Conservation (phyloP, 352 stramenopile species). For the Globisporangium mamillatum region DNA sequence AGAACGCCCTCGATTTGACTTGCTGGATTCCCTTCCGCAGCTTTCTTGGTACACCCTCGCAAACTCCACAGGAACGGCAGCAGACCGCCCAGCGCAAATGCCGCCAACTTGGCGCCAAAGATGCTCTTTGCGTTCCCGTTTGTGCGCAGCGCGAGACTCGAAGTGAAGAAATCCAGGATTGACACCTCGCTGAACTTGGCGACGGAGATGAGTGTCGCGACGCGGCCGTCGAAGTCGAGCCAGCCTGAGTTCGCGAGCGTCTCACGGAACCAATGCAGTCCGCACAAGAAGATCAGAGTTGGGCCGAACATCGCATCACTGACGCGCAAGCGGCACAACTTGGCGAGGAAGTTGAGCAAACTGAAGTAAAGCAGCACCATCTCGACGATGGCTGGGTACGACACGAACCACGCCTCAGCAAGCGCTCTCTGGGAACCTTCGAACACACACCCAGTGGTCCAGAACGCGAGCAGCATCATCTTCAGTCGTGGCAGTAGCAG, state of each 20-base stretch:
- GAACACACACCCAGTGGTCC: constrained; percentile 19
- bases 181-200: constrained; percentile 13
- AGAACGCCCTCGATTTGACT: background rate
- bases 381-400: constrained; percentile 32
- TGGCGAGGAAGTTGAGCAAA: constrained; percentile 19
- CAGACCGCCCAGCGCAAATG: constrained; percentile 4
- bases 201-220: constrained; percentile 5
- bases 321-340: constrained; percentile 17
- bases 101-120: constrained; percentile 14
- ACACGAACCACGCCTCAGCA: constrained; percentile 27
- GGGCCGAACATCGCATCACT: constrained; percentile 28
- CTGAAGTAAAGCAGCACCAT: constrained; percentile 27
- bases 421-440: constrained; percentile 24
- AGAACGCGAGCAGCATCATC: constrained; percentile 27
- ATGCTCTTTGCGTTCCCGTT: constrained; percentile 16
- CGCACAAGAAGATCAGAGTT: constrained; percentile 20
- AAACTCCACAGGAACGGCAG: background rate
- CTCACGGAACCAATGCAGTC: constrained; percentile 15
- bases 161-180: constrained; percentile 17
- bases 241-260: background rate
- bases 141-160: constrained; percentile 14
- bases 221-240: constrained; percentile 1
- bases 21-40: background rate
- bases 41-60: background rate
- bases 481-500: constrained; percentile 22